Evolutionary conservation across 208 protist genomes (phyloP), one percentile per base, ranked within the genome.

Genomic region (Blastocrithidia nonstop): DNA sequence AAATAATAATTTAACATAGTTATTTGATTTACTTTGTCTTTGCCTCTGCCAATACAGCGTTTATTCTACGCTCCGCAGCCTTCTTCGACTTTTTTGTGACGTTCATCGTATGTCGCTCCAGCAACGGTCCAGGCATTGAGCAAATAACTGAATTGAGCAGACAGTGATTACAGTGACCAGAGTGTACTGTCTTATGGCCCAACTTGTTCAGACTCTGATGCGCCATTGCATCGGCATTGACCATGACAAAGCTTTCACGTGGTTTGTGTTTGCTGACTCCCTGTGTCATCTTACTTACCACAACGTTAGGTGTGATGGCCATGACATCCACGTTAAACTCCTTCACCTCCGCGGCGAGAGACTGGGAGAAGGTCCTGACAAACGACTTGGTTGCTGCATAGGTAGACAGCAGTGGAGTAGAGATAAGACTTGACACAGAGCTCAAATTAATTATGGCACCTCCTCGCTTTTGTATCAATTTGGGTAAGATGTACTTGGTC

Each of bases 311-410:
- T 6, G 68, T 67, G 15, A 83, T 62, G 1, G 57, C 49, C 7
- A 88, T 50, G 4, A 86, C 76, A 39, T 91, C 74, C 37, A 88
- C 61, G 26, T 64, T 61, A 32, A 63, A 76, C 23, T 57, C 42
- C 45, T 60, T 55, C 7, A 74, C 57, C 64, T 95, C 88, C 37
- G 71, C 72, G 44, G 58, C 25, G 17, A 95, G 61, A 15, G 61
- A 50, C 5, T 47, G 21, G 41, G 60, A 65, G 42, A 89, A 90
- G 20, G 69, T 66, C 6, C 77, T 9, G 60, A 71, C 79, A 56
- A 91, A 93, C 9, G 82, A 66, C 63, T 96, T 96, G 31, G 71
- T 85, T 7, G 66, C 86, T 2, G 73, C 66, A 57, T 96, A 96
- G 17, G 71, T 81, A 45, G 78, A 50, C 5, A 94, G 61, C 24